Base-by-base conservation (phyloP, 2,329 filamentous ascomycete genomes). In the Metarhizium brunneum region DNA sequence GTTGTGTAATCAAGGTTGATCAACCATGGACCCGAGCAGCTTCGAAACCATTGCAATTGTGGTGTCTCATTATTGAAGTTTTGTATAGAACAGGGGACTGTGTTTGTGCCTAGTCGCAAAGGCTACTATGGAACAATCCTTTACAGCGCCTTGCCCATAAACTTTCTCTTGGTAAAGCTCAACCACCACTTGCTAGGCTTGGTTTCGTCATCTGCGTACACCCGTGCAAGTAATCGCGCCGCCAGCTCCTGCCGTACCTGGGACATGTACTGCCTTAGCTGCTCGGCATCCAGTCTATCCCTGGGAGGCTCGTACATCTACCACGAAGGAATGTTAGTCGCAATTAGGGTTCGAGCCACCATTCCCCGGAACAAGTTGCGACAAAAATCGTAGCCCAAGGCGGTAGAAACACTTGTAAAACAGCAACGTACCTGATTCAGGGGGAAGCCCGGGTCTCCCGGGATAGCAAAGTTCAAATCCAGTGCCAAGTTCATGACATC, bases 81-180 rank as follows among this genome's bases (percentile, higher is more conserved):
- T 20, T 2, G 2, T 20, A 45, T 45, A 45, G 6, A 6, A 18
- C 10, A 20, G 20, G 18, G 16, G 4, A 18, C 16, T 45, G 6
- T 45, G 42, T 11, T 18, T 20, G 3, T 35, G 42, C 3, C 11
- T 20, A 10, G 16, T 11, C 42, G n/a, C 42, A 45, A 25, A 20
- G 11, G 42, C 16, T 5, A 30, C 45, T 4, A 6, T 6, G 14
- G 20, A 20, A 18, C 11, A n/a, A 8, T 38, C 11, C 49, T 35
- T 71, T 78, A 92, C 74, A 94, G 76, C 63, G 83, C 82, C 84
- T 97, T 97, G 71, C 92, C 92, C 94, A 99, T 97, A 70, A 99
- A 99, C 84, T 96, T 96, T 76, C 94, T 86, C 85, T 97, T 97
- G 54, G 89, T 90, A 71, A 96, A 99, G 79, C 94, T 97, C 71